Percentiles rank a stretch among this genome's conserved stretches.
These are phyloP conservation scores for Pleomassaria siparia DNA, from an alignment of 2,329 filamentous ascomycete species.

Conservation along the genomic window DNA sequence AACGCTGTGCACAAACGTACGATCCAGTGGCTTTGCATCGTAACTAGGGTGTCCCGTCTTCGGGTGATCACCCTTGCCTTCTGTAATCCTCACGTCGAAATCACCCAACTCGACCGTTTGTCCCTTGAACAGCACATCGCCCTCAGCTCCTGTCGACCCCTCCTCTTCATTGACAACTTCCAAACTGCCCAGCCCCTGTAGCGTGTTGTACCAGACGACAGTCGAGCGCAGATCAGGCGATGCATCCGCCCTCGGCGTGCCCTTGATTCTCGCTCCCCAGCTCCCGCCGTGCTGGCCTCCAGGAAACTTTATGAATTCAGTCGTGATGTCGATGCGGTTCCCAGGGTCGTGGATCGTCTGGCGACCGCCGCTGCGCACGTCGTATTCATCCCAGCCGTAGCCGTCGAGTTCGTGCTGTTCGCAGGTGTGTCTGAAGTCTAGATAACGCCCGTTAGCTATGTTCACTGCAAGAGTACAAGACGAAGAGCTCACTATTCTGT, in stretches of 20 bases:
- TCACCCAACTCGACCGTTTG: slow-evolving; percentile 71
- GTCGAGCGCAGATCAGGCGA: slow-evolving; percentile 70
- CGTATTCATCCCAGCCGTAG: slow-evolving; percentile 98
- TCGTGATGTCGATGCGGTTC: slow-evolving; percentile 88
- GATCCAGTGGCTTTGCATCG: slow-evolving; percentile 69
- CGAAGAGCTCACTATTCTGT: slow-evolving; percentile 67
- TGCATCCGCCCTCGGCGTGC: slow-evolving; percentile 70
- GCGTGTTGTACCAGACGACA: slow-evolving; percentile 76
- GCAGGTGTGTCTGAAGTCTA: slow-evolving; percentile 89
- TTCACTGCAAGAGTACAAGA: background rate
- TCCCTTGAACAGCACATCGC: slow-evolving; percentile 70
- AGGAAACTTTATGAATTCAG: slow-evolving; percentile 89
- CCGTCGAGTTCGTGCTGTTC: slow-evolving; percentile 95
- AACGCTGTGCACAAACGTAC: slow-evolving; percentile 74
- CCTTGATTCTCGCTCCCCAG: slow-evolving; percentile 89
- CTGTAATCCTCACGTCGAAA: slow-evolving; percentile 77
- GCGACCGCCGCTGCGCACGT: slow-evolving; percentile 80
- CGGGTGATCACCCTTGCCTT: slow-evolving; percentile 66
- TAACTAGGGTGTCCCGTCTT: slow-evolving; percentile 63
- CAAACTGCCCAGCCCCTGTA: slow-evolving; percentile 74
- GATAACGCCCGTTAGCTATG: background rate
- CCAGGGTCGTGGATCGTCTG: slow-evolving; percentile 89
- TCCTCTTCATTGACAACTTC: slow-evolving; percentile 57
- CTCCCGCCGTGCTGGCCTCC: slow-evolving; percentile 83
- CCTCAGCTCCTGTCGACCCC: slow-evolving; percentile 53